These are phyloP conservation scores for Globisporangium cystogenes DNA, from an alignment of 352 stramenopile species.

Conservation along the genomic window DNA sequence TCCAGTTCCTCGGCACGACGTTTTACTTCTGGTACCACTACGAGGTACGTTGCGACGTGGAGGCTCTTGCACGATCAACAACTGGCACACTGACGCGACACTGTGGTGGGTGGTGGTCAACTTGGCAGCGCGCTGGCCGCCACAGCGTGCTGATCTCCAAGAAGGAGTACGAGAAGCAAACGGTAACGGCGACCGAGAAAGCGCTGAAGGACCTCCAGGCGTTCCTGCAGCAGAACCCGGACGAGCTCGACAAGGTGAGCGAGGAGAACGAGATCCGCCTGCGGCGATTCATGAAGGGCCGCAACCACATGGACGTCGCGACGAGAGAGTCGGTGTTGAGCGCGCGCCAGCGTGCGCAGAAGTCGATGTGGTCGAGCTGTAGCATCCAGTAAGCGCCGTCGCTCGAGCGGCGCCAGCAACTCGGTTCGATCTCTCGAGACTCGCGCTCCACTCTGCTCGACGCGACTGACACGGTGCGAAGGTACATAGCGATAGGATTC, in stretches of 20 bases:
- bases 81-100: too few species aligned
- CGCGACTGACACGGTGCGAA: not conserved
- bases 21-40: constrained; percentile 86
- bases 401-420: not conserved
- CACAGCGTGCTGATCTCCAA: constrained; percentile 71
- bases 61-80: not conserved
- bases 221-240: constrained; percentile 63
- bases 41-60: constrained; percentile 45
- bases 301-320: constrained; percentile 68
- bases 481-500: constrained; percentile 18
- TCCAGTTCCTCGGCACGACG: constrained; percentile 62
- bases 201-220: constrained; percentile 58
- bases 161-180: constrained; percentile 66
- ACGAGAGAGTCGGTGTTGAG: constrained; percentile 29
- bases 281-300: constrained; percentile 70
- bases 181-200: constrained; percentile 65
- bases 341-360: constrained; percentile 21
- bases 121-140: constrained; percentile 21
- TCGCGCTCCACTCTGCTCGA: not conserved
- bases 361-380: constrained; percentile 36
- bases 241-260: constrained; percentile 70
- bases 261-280: constrained; percentile 79
- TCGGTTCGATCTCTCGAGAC: not conserved
- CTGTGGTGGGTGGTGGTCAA: not conserved
- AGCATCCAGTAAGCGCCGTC: constrained; percentile 33